Conservation (phyloP, 495 filamentous ascomycete genomes). For the Penicillium alfredii region DNA sequence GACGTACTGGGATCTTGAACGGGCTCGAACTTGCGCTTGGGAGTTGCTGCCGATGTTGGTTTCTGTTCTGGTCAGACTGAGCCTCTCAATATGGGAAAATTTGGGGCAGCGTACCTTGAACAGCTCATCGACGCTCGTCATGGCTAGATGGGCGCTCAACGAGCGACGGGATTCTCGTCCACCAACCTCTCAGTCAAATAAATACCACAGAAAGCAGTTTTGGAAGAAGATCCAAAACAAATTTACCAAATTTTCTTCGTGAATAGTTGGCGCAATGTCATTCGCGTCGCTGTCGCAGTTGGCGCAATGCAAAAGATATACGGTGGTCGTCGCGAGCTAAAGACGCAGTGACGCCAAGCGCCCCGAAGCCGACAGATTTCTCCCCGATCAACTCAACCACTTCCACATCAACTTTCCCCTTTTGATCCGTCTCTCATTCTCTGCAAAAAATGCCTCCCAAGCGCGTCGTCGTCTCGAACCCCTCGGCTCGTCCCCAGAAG, state of each 20-base stretch:
- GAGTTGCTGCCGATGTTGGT: slow-evolving; percentile 36
- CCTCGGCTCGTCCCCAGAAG: slow-evolving; percentile 35
- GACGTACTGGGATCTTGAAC: slow-evolving; percentile 63
- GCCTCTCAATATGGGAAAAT: not conserved
- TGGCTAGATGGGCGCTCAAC: slow-evolving; percentile 30
- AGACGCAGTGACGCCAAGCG: slow-evolving; percentile 39
- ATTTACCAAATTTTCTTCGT: too few species aligned
- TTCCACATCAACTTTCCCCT: slow-evolving; percentile 3
- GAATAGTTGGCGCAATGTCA: too few species aligned
- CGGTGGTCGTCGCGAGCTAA: slow-evolving; percentile 30
- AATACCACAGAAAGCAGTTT: too few species aligned
- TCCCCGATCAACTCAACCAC: slow-evolving; percentile 22
- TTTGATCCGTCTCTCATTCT: slow-evolving; percentile 6
- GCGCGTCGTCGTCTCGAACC: slow-evolving; percentile 31
- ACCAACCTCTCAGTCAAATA: too few species aligned
- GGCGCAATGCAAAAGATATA: slow-evolving; percentile 27
- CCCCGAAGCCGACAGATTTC: slow-evolving; percentile 37
- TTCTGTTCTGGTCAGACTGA: slow-evolving; percentile 37
- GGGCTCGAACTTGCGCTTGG: slow-evolving; percentile 75
- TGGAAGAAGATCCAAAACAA: too few species aligned
- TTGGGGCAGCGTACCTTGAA: slow-evolving; percentile 59
- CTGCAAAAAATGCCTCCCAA: slow-evolving; percentile 37
- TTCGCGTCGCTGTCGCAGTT: too few species aligned
- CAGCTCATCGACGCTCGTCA: slow-evolving; percentile 75
- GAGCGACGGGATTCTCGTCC: not conserved